Evolutionary conservation across 257 asterid genomes (phyloP).

Genomic region (Nicotiana sylvestris): DNA sequence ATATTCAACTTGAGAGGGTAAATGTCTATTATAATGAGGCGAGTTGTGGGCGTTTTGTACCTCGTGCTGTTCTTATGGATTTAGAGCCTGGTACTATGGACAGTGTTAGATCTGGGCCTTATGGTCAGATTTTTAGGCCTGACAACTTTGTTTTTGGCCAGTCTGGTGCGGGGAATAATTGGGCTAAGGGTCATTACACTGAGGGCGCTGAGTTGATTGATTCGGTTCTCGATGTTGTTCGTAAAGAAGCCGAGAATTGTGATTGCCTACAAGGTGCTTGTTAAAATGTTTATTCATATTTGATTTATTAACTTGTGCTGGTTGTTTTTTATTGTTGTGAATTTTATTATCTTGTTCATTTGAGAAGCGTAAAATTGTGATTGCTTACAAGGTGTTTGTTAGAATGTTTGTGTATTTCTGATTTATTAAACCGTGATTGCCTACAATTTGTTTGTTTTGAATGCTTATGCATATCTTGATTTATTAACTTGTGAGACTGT

Average conservation of each 20-base stretch:
- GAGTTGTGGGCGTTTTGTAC: conserved; percentile 39
- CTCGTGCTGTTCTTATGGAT: conserved; percentile 47
- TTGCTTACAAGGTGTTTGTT: neutral
- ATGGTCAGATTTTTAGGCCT: conserved; percentile 38
- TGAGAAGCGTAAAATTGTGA: neutral
- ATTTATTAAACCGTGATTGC: neutral
- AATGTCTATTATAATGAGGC: conserved; percentile 49
- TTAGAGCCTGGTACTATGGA: conserved; percentile 57
- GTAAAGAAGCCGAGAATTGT: conserved; percentile 47
- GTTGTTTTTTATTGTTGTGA: neutral
- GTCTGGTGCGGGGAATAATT: conserved; percentile 26
- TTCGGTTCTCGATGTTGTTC: conserved; percentile 45
- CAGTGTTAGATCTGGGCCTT: conserved; percentile 38
- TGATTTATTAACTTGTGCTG: neutral
- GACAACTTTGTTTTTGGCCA: conserved; percentile 41
- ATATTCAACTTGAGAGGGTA: conserved; percentile 42
- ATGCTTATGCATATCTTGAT: too few species aligned
- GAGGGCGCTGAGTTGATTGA: conserved; percentile 51
- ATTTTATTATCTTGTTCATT: too few species aligned
- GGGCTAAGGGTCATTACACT: conserved; percentile 42
- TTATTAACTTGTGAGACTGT: too few species aligned
- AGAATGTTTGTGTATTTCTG: neutral
- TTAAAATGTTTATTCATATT: neutral
- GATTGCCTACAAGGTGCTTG: conserved; percentile 38
- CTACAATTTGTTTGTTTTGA: too few species aligned